Conservation (phyloP, 129 eudicot species). For the Ambrosia trifida region DNA sequence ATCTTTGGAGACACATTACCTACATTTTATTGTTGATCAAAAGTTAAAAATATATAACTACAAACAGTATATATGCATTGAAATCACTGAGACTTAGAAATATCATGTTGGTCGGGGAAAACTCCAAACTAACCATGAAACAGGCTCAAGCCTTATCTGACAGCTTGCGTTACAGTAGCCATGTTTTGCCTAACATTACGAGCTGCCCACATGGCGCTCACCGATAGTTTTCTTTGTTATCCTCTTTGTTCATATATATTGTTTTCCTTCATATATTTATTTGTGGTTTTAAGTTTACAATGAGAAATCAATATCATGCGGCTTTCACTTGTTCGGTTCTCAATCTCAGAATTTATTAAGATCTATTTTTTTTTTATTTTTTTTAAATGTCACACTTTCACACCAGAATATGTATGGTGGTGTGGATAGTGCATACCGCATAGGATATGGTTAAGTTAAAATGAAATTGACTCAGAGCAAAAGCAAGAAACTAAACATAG, state of each 20-base stretch:
- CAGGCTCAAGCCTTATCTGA: conserved; percentile 27
- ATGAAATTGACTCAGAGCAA: no score
- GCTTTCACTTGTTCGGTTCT: neutral
- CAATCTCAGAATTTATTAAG: neutral
- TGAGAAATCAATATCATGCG: neutral
- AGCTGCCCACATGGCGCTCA: conserved; percentile 27
- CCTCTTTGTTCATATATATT: neutral
- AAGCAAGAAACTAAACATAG: no score
- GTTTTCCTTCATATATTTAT: conserved; percentile 19
- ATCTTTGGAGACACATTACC: no score
- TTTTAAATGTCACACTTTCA: neutral
- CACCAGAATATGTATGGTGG: neutral
- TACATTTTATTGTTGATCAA: no score
- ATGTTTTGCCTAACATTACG: conserved; percentile 16
- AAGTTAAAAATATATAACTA: no score
- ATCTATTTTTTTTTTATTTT: neutral
- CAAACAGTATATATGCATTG: no score
- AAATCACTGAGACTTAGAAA: neutral
- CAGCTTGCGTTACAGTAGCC: conserved; percentile 30
- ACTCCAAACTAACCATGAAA: conserved; percentile 5
- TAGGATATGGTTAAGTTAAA: no score
- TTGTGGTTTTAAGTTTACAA: conserved; percentile 17
- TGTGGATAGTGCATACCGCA: neutral
- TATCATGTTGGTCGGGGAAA: conserved; percentile 6
- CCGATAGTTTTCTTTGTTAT: conserved; percentile 19